phyloP scores from a whole-genome alignment of 2,329 filamentous ascomycete species.

The Nemania serpens region DNA sequence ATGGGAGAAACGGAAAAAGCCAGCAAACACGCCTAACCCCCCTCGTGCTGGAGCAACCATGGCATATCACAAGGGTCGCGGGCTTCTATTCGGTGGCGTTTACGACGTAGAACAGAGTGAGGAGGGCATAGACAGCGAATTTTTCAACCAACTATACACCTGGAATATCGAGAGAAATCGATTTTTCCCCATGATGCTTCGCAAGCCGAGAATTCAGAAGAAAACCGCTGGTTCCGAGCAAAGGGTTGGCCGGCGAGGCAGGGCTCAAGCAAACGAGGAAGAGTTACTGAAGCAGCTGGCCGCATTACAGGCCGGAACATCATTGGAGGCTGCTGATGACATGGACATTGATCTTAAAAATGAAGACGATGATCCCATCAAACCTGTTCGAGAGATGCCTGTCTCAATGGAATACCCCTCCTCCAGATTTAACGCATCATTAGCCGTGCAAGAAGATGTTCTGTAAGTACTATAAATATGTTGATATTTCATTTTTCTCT shows the following conservation, averaged over 20 bases:
- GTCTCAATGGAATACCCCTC: slow-evolving; percentile 85
- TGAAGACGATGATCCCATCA: slow-evolving; percentile 59
- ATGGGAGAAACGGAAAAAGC: slow-evolving; percentile 93
- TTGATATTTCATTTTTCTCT: too few relatives aligned
- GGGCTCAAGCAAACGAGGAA: slow-evolving; percentile 88
- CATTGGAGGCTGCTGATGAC: slow-evolving; percentile 56
- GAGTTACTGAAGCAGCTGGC: slow-evolving; percentile 87
- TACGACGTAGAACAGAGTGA: slow-evolving; percentile 90
- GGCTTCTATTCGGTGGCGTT: slow-evolving; percentile 92
- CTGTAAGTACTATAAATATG: too few relatives aligned
- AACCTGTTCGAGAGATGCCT: slow-evolving; percentile 64
- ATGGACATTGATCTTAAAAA: slow-evolving; percentile 53
- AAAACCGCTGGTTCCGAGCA: slow-evolving; percentile 64
- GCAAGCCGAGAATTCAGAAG: slow-evolving; percentile 71
- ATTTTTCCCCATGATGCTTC: slow-evolving; percentile 82
- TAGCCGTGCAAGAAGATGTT: slow-evolving; percentile 89
- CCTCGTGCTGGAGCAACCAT: slow-evolving; percentile 88
- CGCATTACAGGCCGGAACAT: slow-evolving; percentile 76
- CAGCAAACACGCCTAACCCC: slow-evolving; percentile 85
- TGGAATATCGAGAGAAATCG: slow-evolving; percentile 96
- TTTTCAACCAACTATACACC: slow-evolving; percentile 89
- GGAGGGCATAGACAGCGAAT: slow-evolving; percentile 95
- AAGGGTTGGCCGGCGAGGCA: slow-evolving; percentile 66
- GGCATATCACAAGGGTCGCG: slow-evolving; percentile 90
- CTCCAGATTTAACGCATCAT: slow-evolving; percentile 84